Evolutionary conservation across 2,329 filamentous ascomycete genomes (phyloP), one percentile per base, ranked within the genome.

Genomic region (Neofusicoccum sp.): DNA sequence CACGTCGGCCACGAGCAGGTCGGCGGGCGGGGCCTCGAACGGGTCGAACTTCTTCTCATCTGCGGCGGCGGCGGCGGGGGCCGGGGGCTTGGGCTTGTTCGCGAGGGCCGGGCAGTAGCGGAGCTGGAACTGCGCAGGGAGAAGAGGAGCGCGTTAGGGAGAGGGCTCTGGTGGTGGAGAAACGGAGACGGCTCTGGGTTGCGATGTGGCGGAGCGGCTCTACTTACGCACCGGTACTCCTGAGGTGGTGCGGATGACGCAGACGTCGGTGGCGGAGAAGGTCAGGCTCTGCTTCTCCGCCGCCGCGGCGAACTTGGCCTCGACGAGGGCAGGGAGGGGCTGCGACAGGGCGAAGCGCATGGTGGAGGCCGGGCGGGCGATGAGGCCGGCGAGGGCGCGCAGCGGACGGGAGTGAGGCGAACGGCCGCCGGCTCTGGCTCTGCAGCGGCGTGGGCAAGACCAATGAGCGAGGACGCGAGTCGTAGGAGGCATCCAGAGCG

Each of bases 71-170:
- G 14, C 20, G 3, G 64, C 63, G 24, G 49, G 51, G 26, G 44
- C 34, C 0, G 63, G 61, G 6, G 2, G 64, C 9, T 67, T 63
- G 4, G 88, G 87, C 68, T 91, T 91, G 68, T 84, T 84, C 49
- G 86, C 86, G 4, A 91, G 79, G 0, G 87, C 76, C 0, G 87
- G 87, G 7, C 87, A 88, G 77, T 85, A 91, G 56, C 88, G 86
- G 2, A 91, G 77, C 75, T 91, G 89, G 69, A 90, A 89, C 87
- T 90, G 64, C 34, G 34, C 14, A 54, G 11, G 9, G 34, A 20
- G 20, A 20, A 20, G 49, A 56, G 34, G 38, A 48, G 58, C 41
- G 49, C 31, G 48, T 56, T 45, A 61, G 60, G 30, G 28, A 54
- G 36, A 33, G 14, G 34, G 48, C 20, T 28, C 20, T 54, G 34